Base-by-base conservation (phyloP, 164 flowering plant genomes). In the Houttuynia cordata region DNA sequence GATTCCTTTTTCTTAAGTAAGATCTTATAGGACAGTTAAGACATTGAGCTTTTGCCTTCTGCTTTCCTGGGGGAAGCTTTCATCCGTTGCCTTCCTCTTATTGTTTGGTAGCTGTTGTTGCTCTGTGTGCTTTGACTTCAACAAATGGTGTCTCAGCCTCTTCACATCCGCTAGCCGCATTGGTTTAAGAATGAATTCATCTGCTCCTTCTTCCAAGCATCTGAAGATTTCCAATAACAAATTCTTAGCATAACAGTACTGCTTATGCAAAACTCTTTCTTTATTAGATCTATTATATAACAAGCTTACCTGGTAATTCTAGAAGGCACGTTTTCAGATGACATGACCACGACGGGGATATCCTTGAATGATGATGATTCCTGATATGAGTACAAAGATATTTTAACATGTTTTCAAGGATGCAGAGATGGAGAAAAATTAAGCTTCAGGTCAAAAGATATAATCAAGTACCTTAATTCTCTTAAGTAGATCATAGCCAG, bases 271-370 rank as follows among this genome's bases (percentile, higher is more conserved):
- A 52, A 5, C 24, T 51, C 22, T 64, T 57, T 23, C 39, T 21
- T 22, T 59, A 53, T 25, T 10, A 25, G 0, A 34, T 49, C 49
- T 52, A 37, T 22, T 22, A 24, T 19, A 64, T 57, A 56, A 5
- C 19, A 6, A 56, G 66, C 66, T 76, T 70, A 91, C 97, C 93
- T 86, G 75, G 49, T 86, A 69, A 91, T 91, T 54, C 96, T 83
- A 59, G 94, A 79, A 60, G 91, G 94, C 47, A 83, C 88, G 75
- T 91, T 83, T 75, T 91, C 96, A 62, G 97, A 91, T 45, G 97
- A 91, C 97, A 91, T 91, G 58, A 91, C 83, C 24, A 91, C 97
- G 9, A 91, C 96, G 19, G 97, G 97, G 59, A 91, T 88, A 73
- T 88, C 76, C 71, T 75, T 86, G 45, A 88, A 62, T 54, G 79